These are phyloP conservation scores for Colletotrichum melonis DNA, from an alignment of 2,329 filamentous ascomycete species.

Conservation along the genomic window DNA sequence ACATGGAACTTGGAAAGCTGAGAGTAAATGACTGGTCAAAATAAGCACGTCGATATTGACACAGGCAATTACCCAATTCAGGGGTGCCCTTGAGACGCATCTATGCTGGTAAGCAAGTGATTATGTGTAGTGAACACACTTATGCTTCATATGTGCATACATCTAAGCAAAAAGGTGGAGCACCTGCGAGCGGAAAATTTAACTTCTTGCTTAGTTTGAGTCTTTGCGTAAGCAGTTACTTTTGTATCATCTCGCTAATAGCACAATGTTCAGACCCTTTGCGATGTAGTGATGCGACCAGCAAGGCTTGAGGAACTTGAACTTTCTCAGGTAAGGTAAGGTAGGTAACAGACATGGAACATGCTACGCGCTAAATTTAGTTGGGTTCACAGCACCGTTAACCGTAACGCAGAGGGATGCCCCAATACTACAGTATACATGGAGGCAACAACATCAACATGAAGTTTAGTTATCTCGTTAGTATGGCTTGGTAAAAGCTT, in stretches of 20 bases:
- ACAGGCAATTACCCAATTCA: background rate
- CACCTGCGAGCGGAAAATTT: background rate
- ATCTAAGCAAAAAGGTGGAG: background rate
- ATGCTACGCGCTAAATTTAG: no score
- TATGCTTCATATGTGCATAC: background rate
- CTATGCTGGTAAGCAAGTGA: background rate
- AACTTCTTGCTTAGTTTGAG: background rate
- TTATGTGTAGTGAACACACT: background rate
- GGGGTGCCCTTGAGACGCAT: background rate
- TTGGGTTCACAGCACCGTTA: no score
- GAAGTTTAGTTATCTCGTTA: no score
- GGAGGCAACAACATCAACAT: no score
- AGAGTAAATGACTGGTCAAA: background rate
- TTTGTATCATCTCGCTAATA: background rate
- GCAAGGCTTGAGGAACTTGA: background rate
- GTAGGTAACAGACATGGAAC: background rate
- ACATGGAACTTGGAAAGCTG: background rate
- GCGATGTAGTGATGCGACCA: background rate
- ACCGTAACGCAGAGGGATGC: no score
- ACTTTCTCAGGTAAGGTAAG: background rate
- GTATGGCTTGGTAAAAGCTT: no score
- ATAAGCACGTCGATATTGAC: background rate
- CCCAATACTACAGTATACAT: no score
- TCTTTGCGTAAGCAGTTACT: background rate
- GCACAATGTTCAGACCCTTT: background rate